A percentile compares a stretch with the other conserved stretches of the same genome.
phyloP scores from a whole-genome alignment of 2,329 filamentous ascomycete species.

The Pseudogymnoascus destructans region DNA sequence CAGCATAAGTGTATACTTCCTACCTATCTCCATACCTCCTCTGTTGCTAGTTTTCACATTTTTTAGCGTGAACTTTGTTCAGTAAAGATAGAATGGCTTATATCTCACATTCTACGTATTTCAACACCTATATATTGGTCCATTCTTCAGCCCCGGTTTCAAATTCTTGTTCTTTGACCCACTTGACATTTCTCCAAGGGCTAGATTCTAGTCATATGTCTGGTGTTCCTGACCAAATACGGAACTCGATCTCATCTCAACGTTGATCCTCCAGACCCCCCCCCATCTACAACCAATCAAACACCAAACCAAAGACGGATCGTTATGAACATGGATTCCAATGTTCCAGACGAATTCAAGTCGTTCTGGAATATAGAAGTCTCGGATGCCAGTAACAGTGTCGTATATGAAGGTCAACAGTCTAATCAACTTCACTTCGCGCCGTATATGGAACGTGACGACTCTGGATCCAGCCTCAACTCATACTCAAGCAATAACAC shows the following conservation, averaged over 20 bases:
- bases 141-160: constrained; percentile 5
- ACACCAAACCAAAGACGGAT: neutral
- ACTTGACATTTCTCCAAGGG: neutral
- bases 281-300: neutral
- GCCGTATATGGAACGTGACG: constrained; percentile 3
- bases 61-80: neutral
- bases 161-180: constrained; percentile 7
- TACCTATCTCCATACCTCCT: neutral
- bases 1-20: neutral
- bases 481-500: neutral
- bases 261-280: neutral
- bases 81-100: neutral
- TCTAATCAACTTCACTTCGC: neutral
- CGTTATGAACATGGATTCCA: neutral
- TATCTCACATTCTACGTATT: constrained; percentile 1
- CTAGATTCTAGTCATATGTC: constrained; percentile 4
- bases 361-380: neutral
- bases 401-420: neutral
- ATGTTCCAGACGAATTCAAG: neutral
- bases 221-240: neutral
- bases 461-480: neutral
- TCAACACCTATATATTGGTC: constrained; percentile 7
- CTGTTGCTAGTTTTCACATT: constrained; percentile 1
- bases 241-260: constrained; percentile 1
- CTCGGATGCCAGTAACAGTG: neutral